Percentiles rank a stretch among this genome's conserved stretches.
Evolutionary conservation across 176 grass and related monocot species (phyloP).

Genomic region (Saccharum spontaneum): DNA sequence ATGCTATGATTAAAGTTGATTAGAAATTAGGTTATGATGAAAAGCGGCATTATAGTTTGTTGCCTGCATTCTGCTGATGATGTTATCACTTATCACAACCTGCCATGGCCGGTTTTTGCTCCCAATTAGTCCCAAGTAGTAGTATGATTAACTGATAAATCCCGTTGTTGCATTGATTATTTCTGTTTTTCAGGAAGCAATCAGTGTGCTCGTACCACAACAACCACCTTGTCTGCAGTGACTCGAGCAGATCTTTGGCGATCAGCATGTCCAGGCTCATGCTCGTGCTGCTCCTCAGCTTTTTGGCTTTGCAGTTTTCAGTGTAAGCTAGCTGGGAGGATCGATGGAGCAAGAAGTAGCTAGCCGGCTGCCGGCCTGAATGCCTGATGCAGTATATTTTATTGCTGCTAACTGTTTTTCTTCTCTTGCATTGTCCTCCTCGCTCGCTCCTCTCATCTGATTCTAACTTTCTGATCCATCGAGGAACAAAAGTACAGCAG

Average conservation of each 20-base stretch:
- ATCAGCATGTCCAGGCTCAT: slow-evolving; percentile 14
- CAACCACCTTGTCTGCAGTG: slow-evolving; percentile 55
- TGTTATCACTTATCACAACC: not conserved
- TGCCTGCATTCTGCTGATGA: not conserved
- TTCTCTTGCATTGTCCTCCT: not conserved
- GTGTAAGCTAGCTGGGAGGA: not conserved
- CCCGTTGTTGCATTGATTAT: not conserved
- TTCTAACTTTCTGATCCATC: not conserved
- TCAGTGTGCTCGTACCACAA: slow-evolving; percentile 63
- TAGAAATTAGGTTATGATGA: not conserved
- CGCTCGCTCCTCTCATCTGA: not conserved
- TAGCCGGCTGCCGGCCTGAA: not conserved
- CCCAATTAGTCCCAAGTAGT: too few relatives aligned
- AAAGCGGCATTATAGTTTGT: not conserved
- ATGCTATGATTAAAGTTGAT: not conserved
- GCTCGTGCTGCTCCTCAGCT: slow-evolving; percentile 37
- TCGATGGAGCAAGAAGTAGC: too few relatives aligned
- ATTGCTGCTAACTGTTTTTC: not conserved
- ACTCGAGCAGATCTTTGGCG: slow-evolving; percentile 6
- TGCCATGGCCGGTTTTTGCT: too few relatives aligned
- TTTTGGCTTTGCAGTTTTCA: not conserved
- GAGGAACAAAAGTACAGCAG: not conserved
- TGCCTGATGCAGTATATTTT: too few relatives aligned
- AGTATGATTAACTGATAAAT: not conserved
- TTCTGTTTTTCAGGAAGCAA: slow-evolving; percentile 29